These are phyloP conservation scores for Eucalyptus viminalis DNA, from an alignment of 345 rosid genomes.

Conservation along the genomic window DNA sequence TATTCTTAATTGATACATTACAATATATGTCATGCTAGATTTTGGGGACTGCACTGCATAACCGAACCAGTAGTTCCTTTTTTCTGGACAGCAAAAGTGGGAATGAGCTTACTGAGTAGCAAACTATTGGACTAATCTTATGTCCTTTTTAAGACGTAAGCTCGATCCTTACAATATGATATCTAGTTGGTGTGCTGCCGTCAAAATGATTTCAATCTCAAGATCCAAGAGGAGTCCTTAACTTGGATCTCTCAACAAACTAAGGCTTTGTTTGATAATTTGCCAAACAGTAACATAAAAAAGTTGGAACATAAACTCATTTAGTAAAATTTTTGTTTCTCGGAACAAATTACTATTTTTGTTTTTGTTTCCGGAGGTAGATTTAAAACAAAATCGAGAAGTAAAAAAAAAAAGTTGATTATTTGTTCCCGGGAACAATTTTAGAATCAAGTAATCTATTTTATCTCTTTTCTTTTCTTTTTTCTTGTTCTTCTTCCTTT, in stretches of 20 bases:
- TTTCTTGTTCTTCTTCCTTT: too few species aligned
- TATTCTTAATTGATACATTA: background rate
- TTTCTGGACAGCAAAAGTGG: background rate
- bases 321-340: too few species aligned
- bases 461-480: too few species aligned
- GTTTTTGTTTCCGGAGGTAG: accelerated
- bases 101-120: background rate
- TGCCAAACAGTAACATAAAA: too few species aligned
- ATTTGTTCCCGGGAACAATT: too few species aligned
- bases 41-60: background rate
- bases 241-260: background rate
- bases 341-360: too few species aligned
- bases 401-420: too few species aligned
- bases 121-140: background rate
- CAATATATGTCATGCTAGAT: background rate
- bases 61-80: background rate
- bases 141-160: background rate
- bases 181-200: background rate
- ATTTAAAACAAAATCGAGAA: too few species aligned
- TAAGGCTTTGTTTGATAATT: too few species aligned
- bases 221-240: background rate
- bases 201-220: background rate
- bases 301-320: too few species aligned
- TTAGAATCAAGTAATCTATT: too few species aligned
- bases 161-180: background rate